Evolutionary conservation across 495 filamentous ascomycete genomes (phyloP).

Genomic region (Aspergillus nanangensis): DNA sequence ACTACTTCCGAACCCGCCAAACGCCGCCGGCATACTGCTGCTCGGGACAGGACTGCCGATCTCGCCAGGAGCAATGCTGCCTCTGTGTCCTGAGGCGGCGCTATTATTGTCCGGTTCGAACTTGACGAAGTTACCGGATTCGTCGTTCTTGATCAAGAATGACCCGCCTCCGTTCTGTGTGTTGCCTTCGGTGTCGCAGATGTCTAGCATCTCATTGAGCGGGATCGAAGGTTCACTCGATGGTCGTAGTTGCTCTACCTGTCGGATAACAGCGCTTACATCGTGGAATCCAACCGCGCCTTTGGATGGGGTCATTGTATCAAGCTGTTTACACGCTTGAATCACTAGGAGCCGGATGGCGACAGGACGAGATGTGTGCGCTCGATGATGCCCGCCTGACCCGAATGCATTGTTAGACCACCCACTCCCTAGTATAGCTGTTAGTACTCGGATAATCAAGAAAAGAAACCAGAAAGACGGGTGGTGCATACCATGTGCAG

Average conservation of each 20-base stretch:
- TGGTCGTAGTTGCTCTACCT: constrained; percentile 57
- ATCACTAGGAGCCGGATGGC: constrained; percentile 55
- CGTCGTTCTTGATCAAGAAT: constrained; percentile 60
- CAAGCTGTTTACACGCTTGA: constrained; percentile 56
- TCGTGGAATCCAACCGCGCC: constrained; percentile 55
- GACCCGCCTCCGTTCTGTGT: constrained; percentile 81
- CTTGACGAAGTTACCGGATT: constrained; percentile 51
- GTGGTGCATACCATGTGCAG: constrained; percentile 30
- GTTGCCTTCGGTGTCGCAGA: constrained; percentile 89
- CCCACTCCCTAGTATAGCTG: constrained; percentile 36
- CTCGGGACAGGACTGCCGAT: constrained; percentile 47
- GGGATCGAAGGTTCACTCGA: constrained; percentile 54
- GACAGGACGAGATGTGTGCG: constrained; percentile 48
- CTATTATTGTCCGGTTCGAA: constrained; percentile 53
- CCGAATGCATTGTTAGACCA: constrained; percentile 53
- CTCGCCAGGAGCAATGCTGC: constrained; percentile 43
- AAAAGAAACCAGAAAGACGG: not conserved
- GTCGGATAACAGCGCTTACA: constrained; percentile 58
- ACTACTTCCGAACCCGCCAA: constrained; percentile 35
- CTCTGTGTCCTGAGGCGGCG: constrained; percentile 33
- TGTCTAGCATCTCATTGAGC: constrained; percentile 74
- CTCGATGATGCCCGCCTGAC: constrained; percentile 36
- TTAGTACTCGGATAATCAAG: constrained; percentile 25
- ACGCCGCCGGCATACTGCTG: constrained; percentile 37
- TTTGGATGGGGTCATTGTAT: constrained; percentile 30